Base-by-base conservation (phyloP, 2,329 filamentous ascomycete species). In the Fusarium hostae region DNA sequence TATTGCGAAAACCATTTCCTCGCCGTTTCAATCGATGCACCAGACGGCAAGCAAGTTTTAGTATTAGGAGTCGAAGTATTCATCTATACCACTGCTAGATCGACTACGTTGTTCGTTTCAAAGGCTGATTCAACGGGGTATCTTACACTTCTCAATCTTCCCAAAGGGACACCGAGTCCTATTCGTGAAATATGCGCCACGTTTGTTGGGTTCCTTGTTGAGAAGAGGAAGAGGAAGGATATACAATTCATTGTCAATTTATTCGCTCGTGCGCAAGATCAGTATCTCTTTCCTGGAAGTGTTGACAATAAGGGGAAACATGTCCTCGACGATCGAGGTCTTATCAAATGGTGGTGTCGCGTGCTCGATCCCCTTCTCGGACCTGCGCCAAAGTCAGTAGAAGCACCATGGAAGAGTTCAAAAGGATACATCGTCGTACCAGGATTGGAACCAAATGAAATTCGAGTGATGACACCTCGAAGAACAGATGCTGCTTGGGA, bases 91-190 rank as follows among this genome's bases (percentile, higher is more conserved):
- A 97, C 95, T 0, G 88, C 89, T 48, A 88, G 89, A 75, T 88
- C 94, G 28, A 97, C 92, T 3, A 98, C 93, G 7, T 87, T 98
- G 59, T 99, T 99, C 79, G 92, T 99, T 28, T 95, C 95, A 70
- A 99, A 99, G 82, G 96, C 96, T 52, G 96, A 99, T 82, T 98
- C 96, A 13, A 98, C 95, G 0, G 96, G 97, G 28, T 97, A 94
- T 78, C 83, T 98, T 13, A 85, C 90, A 72, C 85, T 92, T 4
- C 84, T 95, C 39, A 83, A 88, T 22, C 84, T 93, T 0, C 88
- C 90, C 20, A 87, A 84, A 73, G 86, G 88, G n/a, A 84, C 86
- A 0, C 85, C 88, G 1, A 96, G 93, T 6, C 94, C 94, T 0
- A 87, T 97, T 54, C 90, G 92, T 69, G 86, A 90, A 35, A 87